Percentiles rank a stretch among this genome's conserved stretches.
Conservation (phyloP, 2,329 filamentous ascomycete genomes). For the Trichoderma brevicompactum region DNA sequence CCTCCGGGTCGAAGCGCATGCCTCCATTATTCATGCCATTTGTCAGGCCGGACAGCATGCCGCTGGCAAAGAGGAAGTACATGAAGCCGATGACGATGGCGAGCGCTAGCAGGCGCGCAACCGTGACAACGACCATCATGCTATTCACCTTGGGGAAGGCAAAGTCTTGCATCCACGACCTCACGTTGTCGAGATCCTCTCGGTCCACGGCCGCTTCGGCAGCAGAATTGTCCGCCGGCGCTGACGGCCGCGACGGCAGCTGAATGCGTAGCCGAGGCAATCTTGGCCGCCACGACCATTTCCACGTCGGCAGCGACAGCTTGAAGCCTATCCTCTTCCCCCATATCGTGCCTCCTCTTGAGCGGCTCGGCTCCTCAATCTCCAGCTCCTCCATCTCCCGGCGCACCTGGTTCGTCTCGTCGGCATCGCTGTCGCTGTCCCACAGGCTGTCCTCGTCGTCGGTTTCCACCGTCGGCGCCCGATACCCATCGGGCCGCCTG, state of each 20-base stretch:
- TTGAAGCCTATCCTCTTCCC: slow-evolving; percentile 60
- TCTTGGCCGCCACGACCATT: slow-evolving; percentile 59
- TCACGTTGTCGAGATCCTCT: slow-evolving; percentile 37
- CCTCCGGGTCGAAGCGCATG: slow-evolving; percentile 79
- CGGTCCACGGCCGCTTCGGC: slow-evolving; percentile 29
- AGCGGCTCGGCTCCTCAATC: slow-evolving; percentile 67
- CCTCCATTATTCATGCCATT: slow-evolving; percentile 63
- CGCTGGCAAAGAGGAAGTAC: slow-evolving; percentile 84
- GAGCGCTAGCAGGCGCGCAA: slow-evolving; percentile 75
- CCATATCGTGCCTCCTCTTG: slow-evolving; percentile 51
- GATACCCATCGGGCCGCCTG: slow-evolving; percentile 64
- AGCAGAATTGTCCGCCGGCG: slow-evolving; percentile 30
- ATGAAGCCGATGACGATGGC: slow-evolving; percentile 76
- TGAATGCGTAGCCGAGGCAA: slow-evolving; percentile 57
- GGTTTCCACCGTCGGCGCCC: slow-evolving; percentile 77
- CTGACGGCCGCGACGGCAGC: slow-evolving; percentile 47
- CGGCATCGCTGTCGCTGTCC: slow-evolving; percentile 52
- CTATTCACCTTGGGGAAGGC: slow-evolving; percentile 48
- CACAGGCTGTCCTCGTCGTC: slow-evolving; percentile 68
- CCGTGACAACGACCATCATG: slow-evolving; percentile 59
- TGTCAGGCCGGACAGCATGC: slow-evolving; percentile 73
- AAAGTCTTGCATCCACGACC: slow-evolving; percentile 36
- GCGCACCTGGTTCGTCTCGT: slow-evolving; percentile 69
- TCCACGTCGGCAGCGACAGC: slow-evolving; percentile 58
- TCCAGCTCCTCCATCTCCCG: slow-evolving; percentile 90